These are phyloP conservation scores for Solanum clarkiae DNA, from an alignment of 257 asterid genomes.

Conservation along the genomic window DNA sequence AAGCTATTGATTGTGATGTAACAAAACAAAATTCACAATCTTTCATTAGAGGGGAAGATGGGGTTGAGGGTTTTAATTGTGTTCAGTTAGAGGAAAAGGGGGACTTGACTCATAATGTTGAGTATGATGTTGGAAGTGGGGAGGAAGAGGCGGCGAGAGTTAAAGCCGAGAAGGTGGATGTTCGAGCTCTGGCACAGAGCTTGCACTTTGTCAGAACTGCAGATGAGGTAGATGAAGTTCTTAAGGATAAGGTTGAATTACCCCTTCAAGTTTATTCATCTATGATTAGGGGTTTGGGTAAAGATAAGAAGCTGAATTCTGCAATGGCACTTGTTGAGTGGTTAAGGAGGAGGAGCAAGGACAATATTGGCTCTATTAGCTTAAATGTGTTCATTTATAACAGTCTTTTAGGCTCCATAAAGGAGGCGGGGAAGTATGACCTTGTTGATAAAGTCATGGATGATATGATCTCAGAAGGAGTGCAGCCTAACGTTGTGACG, in stretches of 20 bases:
- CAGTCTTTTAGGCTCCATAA: slow-evolving; percentile 66
- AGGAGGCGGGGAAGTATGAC: slow-evolving; percentile 38
- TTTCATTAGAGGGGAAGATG: slow-evolving; percentile 5
- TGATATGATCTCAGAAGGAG: slow-evolving; percentile 51
- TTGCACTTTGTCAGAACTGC: slow-evolving; percentile 39
- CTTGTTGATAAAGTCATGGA: slow-evolving; percentile 31
- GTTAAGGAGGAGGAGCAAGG: slow-evolving; percentile 60
- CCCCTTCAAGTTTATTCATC: slow-evolving; percentile 87
- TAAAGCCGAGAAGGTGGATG: slow-evolving; percentile 30
- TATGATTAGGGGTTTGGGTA: slow-evolving; percentile 67
- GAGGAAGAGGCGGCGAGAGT: slow-evolving; percentile 6
- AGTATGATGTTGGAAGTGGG: background rate
- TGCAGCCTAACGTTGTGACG: slow-evolving; percentile 63
- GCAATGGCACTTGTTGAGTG: slow-evolving; percentile 72
- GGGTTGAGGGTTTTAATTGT: background rate
- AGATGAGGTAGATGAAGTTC: slow-evolving; percentile 64
- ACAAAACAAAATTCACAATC: slow-evolving; percentile 13
- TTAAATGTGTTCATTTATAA: slow-evolving; percentile 66
- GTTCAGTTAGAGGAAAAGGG: slow-evolving; percentile 4
- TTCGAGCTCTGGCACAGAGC: slow-evolving; percentile 44
- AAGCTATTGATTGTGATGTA: slow-evolving; percentile 16
- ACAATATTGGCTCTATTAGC: slow-evolving; percentile 17
- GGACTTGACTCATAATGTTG: background rate
- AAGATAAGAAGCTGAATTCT: slow-evolving; percentile 43
- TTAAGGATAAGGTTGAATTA: slow-evolving; percentile 34